phyloP scores from a whole-genome alignment of 2,329 filamentous ascomycete genomes.

The Hypoxylon sp. region DNA sequence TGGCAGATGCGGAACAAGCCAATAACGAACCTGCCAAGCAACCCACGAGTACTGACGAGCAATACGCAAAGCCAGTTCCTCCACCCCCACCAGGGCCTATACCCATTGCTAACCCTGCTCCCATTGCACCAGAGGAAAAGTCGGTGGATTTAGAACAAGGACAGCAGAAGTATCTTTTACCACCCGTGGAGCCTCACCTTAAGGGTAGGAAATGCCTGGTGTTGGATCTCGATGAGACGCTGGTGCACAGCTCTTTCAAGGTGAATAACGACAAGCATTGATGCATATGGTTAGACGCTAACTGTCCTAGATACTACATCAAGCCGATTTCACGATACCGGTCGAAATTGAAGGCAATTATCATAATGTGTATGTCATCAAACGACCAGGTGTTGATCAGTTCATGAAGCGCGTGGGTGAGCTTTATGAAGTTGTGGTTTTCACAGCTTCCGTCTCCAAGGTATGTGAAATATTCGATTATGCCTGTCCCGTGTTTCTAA shows the following conservation, averaged over 20 bases:
- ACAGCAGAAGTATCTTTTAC: conserved; percentile 79
- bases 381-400: conserved; percentile 96
- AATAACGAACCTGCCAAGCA: conserved; percentile 60
- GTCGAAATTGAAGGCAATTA: conserved; percentile 99
- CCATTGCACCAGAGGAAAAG: conserved; percentile 58
- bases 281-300: conserved; percentile 11
- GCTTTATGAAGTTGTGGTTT: conserved; percentile 97
- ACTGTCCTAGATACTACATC: conserved; percentile 84
- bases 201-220: conserved; percentile 94
- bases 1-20: conserved; percentile 72
- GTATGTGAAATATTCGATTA: conserved; percentile 63
- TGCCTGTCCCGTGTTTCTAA: conserved; percentile 41
- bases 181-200: conserved; percentile 83
- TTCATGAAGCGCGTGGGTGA: conserved; percentile 99
- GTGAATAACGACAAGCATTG: conserved; percentile 63
- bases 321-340: conserved; percentile 98
- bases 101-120: conserved; percentile 55
- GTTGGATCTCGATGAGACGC: conserved; percentile 93
- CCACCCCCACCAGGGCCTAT: conserved; percentile 64
- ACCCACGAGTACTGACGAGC: conserved; percentile 57
- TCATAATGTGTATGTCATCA: conserved; percentile 99
- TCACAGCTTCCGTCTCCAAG: conserved; percentile 98
- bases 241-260: conserved; percentile 99
- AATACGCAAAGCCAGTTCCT: conserved; percentile 60
- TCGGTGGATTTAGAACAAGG: conserved; percentile 62